Base-by-base conservation (phyloP, 257 asterid species). In the Gentiana dahurica region DNA sequence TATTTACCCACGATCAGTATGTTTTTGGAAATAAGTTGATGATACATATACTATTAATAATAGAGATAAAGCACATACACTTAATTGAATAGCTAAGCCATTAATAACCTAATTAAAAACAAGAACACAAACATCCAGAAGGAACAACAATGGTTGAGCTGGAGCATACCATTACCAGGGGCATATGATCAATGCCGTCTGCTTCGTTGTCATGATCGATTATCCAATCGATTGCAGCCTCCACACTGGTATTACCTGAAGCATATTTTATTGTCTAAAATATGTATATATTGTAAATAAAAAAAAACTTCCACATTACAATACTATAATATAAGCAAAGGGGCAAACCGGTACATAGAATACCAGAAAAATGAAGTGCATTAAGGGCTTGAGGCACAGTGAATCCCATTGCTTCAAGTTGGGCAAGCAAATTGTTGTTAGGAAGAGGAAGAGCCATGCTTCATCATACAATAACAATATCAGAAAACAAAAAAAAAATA, bases 371-470 rank as follows among this genome's bases (percentile, higher is more conserved):
- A 13, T 61, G 63, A 67, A 88, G 81, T 36, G 93, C 95, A 70
- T 62, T 77, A 12, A 61, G 57, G 37, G 93, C 87, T 60, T 45
- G 72, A 67, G 71, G 70, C 75, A 73, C 71, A 3, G 86, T 37
- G 64, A 88, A 88, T 67, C 96, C 93, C 93, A 85, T 77, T 8
- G 67, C 79, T 68, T 72, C 81, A 50, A 84, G 95, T 56, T 85
- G 81, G 51, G 76, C 60, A 33, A 88, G 77, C 70, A 84, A 75
- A 63, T 65, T 68, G 67, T 66, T 61, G 64, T 79, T 68, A 24
- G 75, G 78, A 59, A 70, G 66, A 5, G 60, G 65, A 54, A 43
- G 10, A 34, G 59, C 80, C 93, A 85, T 85, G 62, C 66, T 63
- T 55, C 13, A 62, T 46, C 36, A 9, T 43, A 49, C 44, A 24